A percentile compares a stretch with the other conserved stretches of the same genome.
These are phyloP conservation scores for Malus orientalis DNA, from an alignment of 306 rosid species.

Conservation along the genomic window DNA sequence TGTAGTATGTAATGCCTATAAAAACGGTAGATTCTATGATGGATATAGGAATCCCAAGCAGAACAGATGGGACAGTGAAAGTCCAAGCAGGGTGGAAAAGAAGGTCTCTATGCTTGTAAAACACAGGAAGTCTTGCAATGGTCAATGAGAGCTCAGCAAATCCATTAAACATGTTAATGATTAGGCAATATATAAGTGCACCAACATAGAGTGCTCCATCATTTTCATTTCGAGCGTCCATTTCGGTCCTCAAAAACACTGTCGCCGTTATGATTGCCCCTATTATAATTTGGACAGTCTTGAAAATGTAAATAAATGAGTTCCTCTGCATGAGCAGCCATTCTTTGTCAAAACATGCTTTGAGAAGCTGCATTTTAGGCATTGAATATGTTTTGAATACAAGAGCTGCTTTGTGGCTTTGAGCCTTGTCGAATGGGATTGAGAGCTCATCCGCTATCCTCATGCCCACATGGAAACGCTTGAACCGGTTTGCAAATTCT, in stretches of 20 bases:
- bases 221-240: constrained; percentile 43
- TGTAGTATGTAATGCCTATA: constrained; percentile 40
- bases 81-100: constrained; percentile 94
- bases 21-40: constrained; percentile 50
- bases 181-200: constrained; percentile 50
- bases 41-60: constrained; percentile 62
- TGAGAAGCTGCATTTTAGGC: constrained; percentile 42
- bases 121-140: constrained; percentile 75
- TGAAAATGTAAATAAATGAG: constrained; percentile 64
- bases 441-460: constrained; percentile 41
- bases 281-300: constrained; percentile 46
- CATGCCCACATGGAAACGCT: constrained; percentile 58
- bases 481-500: constrained; percentile 59
- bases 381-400: constrained; percentile 46
- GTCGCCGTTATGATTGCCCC: constrained; percentile 48
- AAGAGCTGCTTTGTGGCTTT: constrained; percentile 64
- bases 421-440: constrained; percentile 46
- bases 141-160: constrained; percentile 65
- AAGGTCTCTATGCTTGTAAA: constrained; percentile 87
- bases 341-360: constrained; percentile 75
- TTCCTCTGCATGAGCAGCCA: constrained; percentile 66
- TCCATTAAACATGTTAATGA: constrained; percentile 74
- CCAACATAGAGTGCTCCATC: constrained; percentile 64
- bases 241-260: constrained; percentile 49
- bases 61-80: constrained; percentile 60